Conservation (phyloP, 371 early-diverging fungal species). For the Syncephalastrum monosporum region DNA sequence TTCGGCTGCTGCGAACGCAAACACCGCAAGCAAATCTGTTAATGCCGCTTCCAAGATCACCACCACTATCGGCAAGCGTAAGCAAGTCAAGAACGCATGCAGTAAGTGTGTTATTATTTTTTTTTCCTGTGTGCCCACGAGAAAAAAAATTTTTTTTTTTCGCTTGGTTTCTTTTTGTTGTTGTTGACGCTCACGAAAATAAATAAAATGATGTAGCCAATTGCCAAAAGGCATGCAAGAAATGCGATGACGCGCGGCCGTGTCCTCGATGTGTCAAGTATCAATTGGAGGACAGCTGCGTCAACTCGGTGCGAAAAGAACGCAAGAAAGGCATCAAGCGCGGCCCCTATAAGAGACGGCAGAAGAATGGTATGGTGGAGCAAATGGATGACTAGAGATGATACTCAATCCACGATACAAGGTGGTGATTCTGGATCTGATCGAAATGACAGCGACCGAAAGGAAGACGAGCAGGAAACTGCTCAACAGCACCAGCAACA, state of each 20-base stretch:
- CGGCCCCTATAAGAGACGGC: constrained; percentile 75
- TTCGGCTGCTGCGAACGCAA: constrained; percentile 13
- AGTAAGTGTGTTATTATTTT: constrained; percentile 29
- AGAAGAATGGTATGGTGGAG: constrained; percentile 25
- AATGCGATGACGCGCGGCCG: constrained; percentile 87
- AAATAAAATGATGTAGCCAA: constrained; percentile 51
- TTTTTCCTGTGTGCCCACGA: neutral
- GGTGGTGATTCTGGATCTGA: neutral
- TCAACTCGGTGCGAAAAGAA: constrained; percentile 81
- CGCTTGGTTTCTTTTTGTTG: neutral
- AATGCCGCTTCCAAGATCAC: too few relatives aligned
- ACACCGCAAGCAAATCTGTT: neutral
- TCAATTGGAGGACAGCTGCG: constrained; percentile 70
- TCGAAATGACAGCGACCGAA: constrained; percentile 3
- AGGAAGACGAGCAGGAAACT: constrained; percentile 1
- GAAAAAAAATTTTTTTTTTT: too few relatives aligned
- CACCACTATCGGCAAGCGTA: constrained; percentile 25
- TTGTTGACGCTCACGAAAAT: neutral
- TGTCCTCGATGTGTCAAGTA: constrained; percentile 84
- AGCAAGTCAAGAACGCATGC: constrained; percentile 52
- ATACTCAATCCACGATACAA: neutral
- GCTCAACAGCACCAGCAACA: neutral
- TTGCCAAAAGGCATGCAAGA: constrained; percentile 92
- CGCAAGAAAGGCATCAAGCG: constrained; percentile 84
- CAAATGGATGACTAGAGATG: neutral